Evolutionary conservation across 139 green algal species (phyloP).

Genomic region (Chlorella vulgaris): DNA sequence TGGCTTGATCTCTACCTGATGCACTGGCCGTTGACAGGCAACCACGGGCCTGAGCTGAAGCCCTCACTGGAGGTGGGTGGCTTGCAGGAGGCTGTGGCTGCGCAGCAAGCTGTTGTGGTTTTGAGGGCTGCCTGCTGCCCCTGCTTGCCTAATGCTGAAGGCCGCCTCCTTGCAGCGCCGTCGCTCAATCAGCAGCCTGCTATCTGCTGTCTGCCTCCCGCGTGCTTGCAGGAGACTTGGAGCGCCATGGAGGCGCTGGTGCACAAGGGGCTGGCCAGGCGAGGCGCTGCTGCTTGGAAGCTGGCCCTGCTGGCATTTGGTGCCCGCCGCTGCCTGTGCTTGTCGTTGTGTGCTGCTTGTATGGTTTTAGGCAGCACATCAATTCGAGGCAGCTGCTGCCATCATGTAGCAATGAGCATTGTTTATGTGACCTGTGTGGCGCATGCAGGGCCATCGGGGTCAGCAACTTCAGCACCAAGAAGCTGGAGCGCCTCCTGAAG

Average conservation of each 20-base stretch:
- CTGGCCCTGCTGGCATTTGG: not conserved
- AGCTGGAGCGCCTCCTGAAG: slow-evolving; percentile 69
- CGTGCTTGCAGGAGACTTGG: slow-evolving; percentile 22
- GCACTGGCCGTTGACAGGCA: slow-evolving; percentile 66
- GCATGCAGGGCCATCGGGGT: slow-evolving; percentile 71
- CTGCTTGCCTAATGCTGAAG: not conserved
- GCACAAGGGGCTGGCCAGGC: slow-evolving; percentile 64
- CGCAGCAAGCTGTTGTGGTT: not conserved
- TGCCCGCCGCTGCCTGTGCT: not conserved
- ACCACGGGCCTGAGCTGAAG: slow-evolving; percentile 53
- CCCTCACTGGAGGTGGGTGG: slow-evolving; percentile 44
- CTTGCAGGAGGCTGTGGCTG: not conserved
- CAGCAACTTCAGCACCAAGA: slow-evolving; percentile 78
- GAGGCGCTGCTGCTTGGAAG: not conserved
- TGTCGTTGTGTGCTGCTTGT: no score
- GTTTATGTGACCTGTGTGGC: not conserved
- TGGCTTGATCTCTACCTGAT: slow-evolving; percentile 92
- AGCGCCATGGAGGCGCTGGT: slow-evolving; percentile 58
- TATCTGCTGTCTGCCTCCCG: no score
- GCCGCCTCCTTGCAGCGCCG: not conserved
- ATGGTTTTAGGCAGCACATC: no score
- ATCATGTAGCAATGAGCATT: no score
- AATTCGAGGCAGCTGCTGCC: no score
- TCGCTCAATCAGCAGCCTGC: no score
- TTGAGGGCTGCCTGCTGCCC: not conserved